Evolutionary conservation across 2,329 filamentous ascomycete genomes (phyloP), one percentile per base, ranked within the genome.

Genomic region (Colletotrichum noveboracense): DNA sequence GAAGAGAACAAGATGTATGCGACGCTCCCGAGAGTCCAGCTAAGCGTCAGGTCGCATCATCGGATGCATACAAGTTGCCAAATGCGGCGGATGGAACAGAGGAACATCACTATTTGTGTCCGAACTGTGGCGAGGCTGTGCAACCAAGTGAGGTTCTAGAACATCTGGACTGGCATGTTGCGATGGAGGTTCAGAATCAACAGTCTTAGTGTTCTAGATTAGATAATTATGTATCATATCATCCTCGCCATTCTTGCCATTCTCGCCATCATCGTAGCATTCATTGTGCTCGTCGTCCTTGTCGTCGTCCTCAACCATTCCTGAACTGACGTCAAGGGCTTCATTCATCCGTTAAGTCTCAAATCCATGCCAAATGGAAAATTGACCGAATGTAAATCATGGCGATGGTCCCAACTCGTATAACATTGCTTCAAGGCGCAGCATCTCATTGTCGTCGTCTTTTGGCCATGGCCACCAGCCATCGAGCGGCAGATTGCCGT

Each of bases 391-490:
- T 0, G 16, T n/a, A 1, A 10, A 5, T 43, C 8, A 43, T 43
- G 36, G 5, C 16, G 8, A 43, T 3, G 16, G 8, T n/a, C 2
- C 36, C 16, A 10, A 43, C 1, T 43, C 16, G 16, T n/a, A 43
- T 18, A 0, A 6, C 16, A n/a, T 10, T 10, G 36, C 16, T 18
- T 3, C 8, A 43, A 18, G 5, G 0, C 1, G 16, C 32, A 21
- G 7, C 16, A 3, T 36, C 2, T 14, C n/a, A 55, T 66, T 13
- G 6, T 5, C 21, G 1, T 13, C 16, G 7, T 3, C 7, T 6
- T 71, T 75, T 2, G 76, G 71, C 71, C 74, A 77, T 1, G 76
- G 74, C 76, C 75, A 77, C 75, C 76, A 77, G 12, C 76, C 75
- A 6, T 38, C 14, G 18, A 77, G 48, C 8, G 75, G 75, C 43